Base-by-base conservation (phyloP, 495 filamentous ascomycete species). In the Cercophora sp. region DNA sequence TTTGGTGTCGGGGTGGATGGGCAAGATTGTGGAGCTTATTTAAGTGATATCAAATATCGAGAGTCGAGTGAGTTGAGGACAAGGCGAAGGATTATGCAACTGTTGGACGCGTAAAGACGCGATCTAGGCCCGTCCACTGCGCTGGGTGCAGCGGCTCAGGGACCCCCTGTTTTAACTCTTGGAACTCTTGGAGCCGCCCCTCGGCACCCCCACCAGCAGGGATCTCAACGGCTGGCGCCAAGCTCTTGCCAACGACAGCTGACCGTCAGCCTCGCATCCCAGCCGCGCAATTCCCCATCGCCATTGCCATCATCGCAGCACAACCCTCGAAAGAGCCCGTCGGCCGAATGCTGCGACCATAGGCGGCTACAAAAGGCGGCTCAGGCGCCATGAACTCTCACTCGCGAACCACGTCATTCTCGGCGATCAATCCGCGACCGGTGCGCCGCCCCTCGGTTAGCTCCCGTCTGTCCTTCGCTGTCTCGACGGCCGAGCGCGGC, bases 381-480 rank as follows among this genome's bases (percentile, higher is more conserved):
- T 59, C 56, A 41, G 52, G 57, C 58, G 62, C 51, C 42, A 70
- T 68, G 64, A 70, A 62, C 46, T 56, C 61, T 41, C 52, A 59
- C 51, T 48, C 65, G 53, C 66, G 64, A 68, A 73, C 80, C 46
- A 76, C 81, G 29, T 82, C 83, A 49, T 70, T 79, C 65, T 77
- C 79, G 53, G 56, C 73, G 19, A 70, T 70, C 58, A 75, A 59
- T 19, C 60, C 70, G 32, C 66, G 65, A 25, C 57, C 63, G 55
- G 55, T 64, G 55, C 76, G 72, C 70, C 80, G 72, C 59, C 82
- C 79, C 29, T 89, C 85, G 8, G 76, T 83, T 52, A 80, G 78
- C 57, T 84, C 88, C 51, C 81, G 89, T 48, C 66, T 89, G 46
- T 94, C 91, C 22, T 74, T 70, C 42, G 83, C 84, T 31, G 77